Evolutionary conservation across 1,284 basidiomycete species (phyloP).

Genomic region (Pisolithus thermaeus): DNA sequence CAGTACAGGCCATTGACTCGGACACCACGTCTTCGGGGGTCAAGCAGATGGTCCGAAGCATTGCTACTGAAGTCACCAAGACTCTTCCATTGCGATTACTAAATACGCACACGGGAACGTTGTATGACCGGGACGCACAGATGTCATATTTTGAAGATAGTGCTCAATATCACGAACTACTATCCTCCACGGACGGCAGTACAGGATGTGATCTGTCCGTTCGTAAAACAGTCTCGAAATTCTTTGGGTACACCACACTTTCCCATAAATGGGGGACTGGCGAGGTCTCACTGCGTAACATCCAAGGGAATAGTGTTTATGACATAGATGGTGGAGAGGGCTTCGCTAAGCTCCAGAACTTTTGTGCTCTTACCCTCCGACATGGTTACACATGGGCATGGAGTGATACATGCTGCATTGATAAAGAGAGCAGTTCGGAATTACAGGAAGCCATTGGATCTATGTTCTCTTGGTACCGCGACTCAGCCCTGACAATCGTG

Average conservation of each 20-base stretch:
- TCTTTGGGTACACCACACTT: not conserved
- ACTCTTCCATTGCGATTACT: not conserved
- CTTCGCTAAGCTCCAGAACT: not conserved
- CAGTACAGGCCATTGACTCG: too few species aligned
- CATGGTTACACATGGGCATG: slow-evolving; percentile 11
- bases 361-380: slow-evolving; percentile 10
- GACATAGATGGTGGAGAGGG: not conserved
- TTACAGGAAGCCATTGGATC: slow-evolving; percentile 25
- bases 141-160: not conserved
- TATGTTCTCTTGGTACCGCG: slow-evolving; percentile 24
- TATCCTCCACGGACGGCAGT: not conserved
- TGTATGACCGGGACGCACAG: not conserved
- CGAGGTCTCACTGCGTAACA: too few species aligned
- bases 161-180: not conserved
- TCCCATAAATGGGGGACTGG: too few species aligned
- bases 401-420: slow-evolving; percentile 24
- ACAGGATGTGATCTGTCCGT: not conserved
- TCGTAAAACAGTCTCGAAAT: not conserved
- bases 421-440: slow-evolving; percentile 15
- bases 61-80: not conserved
- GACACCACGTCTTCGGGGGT: too few species aligned
- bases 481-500: not conserved
- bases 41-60: too few species aligned
- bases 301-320: not conserved
- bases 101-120: not conserved